phyloP scores from a whole-genome alignment of 306 rosid genomes.

The Dalbergia cochinchinensis region DNA sequence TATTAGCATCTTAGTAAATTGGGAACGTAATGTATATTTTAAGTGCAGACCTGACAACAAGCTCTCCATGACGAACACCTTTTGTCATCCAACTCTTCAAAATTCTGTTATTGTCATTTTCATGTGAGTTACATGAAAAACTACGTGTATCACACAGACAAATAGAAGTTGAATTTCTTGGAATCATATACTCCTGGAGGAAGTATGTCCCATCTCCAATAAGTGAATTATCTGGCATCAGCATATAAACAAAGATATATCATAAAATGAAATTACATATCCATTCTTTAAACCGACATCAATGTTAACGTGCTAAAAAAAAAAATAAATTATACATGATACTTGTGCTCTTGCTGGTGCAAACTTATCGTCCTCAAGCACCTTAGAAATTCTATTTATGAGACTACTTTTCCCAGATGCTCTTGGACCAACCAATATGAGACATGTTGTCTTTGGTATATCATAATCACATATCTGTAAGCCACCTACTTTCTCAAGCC shows the following conservation, averaged over 20 bases:
- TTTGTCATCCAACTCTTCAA: slow-evolving; percentile 77
- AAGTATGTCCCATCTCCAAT: slow-evolving; percentile 80
- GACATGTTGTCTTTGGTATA: slow-evolving; percentile 75
- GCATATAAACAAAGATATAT: slow-evolving; percentile 42
- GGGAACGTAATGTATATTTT: slow-evolving; percentile 31
- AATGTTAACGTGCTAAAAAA: slow-evolving; percentile 8
- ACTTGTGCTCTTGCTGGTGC: slow-evolving; percentile 84
- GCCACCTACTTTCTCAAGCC: slow-evolving; percentile 64
- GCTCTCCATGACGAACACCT: slow-evolving; percentile 81
- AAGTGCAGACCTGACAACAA: slow-evolving; percentile 70
- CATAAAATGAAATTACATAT: slow-evolving; percentile 15
- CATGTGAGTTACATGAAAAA: slow-evolving; percentile 57
- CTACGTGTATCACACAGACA: slow-evolving; percentile 89
- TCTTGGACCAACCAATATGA: slow-evolving; percentile 81
- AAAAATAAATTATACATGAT: slow-evolving; percentile 62
- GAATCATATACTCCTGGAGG: slow-evolving; percentile 87
- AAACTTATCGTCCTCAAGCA: slow-evolving; percentile 72
- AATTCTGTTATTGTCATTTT: slow-evolving; percentile 57
- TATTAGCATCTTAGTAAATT: slow-evolving; percentile 20
- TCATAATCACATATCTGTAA: slow-evolving; percentile 65
- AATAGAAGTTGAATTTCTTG: slow-evolving; percentile 67
- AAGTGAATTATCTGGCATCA: slow-evolving; percentile 68
- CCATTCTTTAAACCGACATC: slow-evolving; percentile 25
- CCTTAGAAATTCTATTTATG: slow-evolving; percentile 77
- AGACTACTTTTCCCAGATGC: slow-evolving; percentile 94